Base-by-base conservation (phyloP, 179 eudicot genomes). In the Silene vulgaris region DNA sequence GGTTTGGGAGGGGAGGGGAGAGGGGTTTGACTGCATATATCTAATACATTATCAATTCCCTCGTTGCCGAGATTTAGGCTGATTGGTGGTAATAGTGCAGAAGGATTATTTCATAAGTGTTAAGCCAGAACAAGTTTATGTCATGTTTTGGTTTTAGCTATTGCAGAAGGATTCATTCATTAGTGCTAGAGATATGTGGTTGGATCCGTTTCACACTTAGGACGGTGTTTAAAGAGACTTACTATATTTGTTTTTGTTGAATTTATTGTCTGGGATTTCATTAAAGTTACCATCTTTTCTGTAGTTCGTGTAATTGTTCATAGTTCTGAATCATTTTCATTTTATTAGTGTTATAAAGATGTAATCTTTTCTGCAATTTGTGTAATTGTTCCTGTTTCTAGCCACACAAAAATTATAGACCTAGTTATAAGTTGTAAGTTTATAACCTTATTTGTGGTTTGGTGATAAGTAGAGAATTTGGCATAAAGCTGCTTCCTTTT, bases 221-320 rank as follows among this genome's bases (percentile, higher is more conserved):
- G 40, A 35, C 1, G 40, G 8, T 35, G 8, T 35, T 35, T 5
- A 35, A 35, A 35, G 40, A 40, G 48, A 40, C 17, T 52, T 16
- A 2, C 1, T 54, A n/a, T 59, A 5, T 63, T 66, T 78, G 81
- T 68, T 26, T 21, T 80, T 80, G 69, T 45, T 4, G 52, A 32
- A 29, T 40, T 65, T n/a, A 3, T 17, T 73, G 68, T 59, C 54
- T 66, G 61, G 65, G 71, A 54, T 65, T 52, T 72, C 26, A 35
- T 60, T 20, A 12, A 69, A 69, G 35, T 0, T 45, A 11, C 48
- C 23, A 43, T 48, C 72, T 69, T 45, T 69, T 16, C 52, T 37
- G 54, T 9, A 3, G 11, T 45, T 45, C 11, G 52, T 45, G 52
- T 45, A 9, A 35, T 37, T 17, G 30, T 28, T 63, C 35, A 12